These are phyloP conservation scores for Rhizomucor pusillus DNA, from an alignment of 371 early-diverging fungal genomes.

Conservation along the genomic window DNA sequence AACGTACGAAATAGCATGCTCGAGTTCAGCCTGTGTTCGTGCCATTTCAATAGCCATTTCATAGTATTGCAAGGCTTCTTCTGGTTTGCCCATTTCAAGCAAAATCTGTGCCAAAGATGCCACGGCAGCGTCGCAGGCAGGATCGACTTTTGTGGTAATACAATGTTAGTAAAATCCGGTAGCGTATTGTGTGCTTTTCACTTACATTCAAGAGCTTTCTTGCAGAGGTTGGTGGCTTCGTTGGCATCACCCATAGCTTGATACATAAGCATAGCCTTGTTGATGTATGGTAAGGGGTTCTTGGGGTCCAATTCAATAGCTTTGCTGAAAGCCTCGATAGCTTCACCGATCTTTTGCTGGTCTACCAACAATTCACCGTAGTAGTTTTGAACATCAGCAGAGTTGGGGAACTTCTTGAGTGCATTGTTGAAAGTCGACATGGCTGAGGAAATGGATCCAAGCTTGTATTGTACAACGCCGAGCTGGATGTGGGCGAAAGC, in stretches of 20 bases:
- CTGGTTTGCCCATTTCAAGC: slow-evolving; percentile 81
- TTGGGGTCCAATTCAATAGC: slow-evolving; percentile 68
- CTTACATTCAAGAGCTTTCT: slow-evolving; percentile 75
- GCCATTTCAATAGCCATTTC: slow-evolving; percentile 84
- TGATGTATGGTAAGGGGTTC: slow-evolving; percentile 92
- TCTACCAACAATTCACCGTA: slow-evolving; percentile 94
- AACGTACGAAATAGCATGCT: slow-evolving; percentile 78
- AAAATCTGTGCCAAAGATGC: slow-evolving; percentile 89
- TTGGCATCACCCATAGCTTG: slow-evolving; percentile 77
- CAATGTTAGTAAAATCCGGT: background rate
- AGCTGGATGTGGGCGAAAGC: slow-evolving; percentile 94
- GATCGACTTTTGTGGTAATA: slow-evolving; percentile 60
- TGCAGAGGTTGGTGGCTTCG: slow-evolving; percentile 76
- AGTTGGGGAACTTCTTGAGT: slow-evolving; percentile 72
- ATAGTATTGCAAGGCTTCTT: slow-evolving; percentile 81
- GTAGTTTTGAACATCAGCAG: slow-evolving; percentile 93
- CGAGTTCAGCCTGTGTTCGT: slow-evolving; percentile 87
- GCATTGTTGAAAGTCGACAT: slow-evolving; percentile 81
- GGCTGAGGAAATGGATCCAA: slow-evolving; percentile 72
- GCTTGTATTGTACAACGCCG: slow-evolving; percentile 91
- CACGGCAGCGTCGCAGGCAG: slow-evolving; percentile 93
- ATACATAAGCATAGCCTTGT: slow-evolving; percentile 90
- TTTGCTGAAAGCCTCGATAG: slow-evolving; percentile 74
- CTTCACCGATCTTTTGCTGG: slow-evolving; percentile 76
- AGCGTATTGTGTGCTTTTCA: background rate